Conservation (phyloP, 1,139 yeast species). For the Magnusiomyces sp. region DNA sequence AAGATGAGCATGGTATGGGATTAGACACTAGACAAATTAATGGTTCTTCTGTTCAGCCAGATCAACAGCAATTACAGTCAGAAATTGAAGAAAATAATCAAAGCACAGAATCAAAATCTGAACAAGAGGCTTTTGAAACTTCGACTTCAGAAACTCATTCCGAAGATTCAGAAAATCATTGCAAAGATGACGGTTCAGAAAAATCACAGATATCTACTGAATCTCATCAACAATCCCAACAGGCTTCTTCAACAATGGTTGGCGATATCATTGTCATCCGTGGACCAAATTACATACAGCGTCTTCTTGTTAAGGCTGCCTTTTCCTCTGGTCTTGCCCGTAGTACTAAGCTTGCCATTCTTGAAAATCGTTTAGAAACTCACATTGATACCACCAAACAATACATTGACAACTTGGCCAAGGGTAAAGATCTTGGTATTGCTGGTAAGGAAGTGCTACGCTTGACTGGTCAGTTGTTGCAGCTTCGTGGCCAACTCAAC, state of each 20-base stretch:
- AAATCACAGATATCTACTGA: too few relatives aligned
- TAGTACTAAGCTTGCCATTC: constrained; percentile 72
- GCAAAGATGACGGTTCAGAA: constrained; percentile 17
- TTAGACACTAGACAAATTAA: too few relatives aligned
- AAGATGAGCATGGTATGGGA: too few relatives aligned
- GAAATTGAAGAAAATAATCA: too few relatives aligned
- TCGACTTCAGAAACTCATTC: not conserved
- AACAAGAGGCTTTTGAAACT: constrained; percentile 11
- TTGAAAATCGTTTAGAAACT: constrained; percentile 63
- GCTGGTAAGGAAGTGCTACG: constrained; percentile 56
- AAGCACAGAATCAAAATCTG: too few relatives aligned
- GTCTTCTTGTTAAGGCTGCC: constrained; percentile 71
- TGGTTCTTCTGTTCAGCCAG: too few relatives aligned
- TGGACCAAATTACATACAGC: constrained; percentile 40
- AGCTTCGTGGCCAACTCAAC: constrained; percentile 72
- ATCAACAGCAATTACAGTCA: too few relatives aligned
- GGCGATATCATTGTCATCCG: constrained; percentile 65
- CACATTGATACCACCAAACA: constrained; percentile 54
- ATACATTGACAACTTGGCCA: constrained; percentile 57
- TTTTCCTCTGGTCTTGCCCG: constrained; percentile 82
- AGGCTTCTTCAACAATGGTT: constrained; percentile 36
- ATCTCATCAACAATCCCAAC: too few relatives aligned
- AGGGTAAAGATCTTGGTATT: constrained; percentile 46
- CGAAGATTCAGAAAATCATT: constrained; percentile 23
- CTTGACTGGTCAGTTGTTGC: constrained; percentile 64